Conservation (phyloP, 129 eudicot genomes). For the Smallanthus sonchifolius region DNA sequence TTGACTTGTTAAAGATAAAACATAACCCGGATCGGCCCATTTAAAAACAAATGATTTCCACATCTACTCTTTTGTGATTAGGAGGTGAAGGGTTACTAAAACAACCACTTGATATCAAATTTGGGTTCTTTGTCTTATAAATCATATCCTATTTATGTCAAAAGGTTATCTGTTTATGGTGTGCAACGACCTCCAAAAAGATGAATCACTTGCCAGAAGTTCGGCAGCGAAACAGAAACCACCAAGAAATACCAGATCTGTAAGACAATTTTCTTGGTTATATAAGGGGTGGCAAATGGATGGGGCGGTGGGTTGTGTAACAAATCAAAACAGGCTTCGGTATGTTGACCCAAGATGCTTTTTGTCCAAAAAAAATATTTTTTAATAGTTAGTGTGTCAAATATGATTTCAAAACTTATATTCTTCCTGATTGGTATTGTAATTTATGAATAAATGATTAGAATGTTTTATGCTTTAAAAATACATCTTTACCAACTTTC, state of each 20-base stretch:
- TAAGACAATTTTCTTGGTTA: too few relatives aligned
- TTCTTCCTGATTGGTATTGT: background rate
- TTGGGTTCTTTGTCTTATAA: background rate
- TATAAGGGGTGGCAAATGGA: too few relatives aligned
- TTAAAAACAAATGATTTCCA: background rate
- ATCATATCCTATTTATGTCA: background rate
- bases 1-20: background rate
- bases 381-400: background rate
- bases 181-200: background rate
- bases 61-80: background rate
- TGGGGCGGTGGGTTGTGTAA: too few relatives aligned
- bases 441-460: background rate
- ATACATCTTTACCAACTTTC: background rate
- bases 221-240: background rate
- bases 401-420: background rate
- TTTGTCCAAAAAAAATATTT: background rate
- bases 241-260: background rate
- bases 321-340: background rate
- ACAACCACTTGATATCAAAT: background rate
- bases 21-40: background rate
- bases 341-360: background rate
- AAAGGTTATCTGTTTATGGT: background rate
- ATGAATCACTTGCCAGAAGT: background rate
- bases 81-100: too few relatives aligned
- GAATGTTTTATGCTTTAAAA: background rate